Conservation (phyloP, 148 eudicot genomes). For the Fagopyrum esculentum region DNA sequence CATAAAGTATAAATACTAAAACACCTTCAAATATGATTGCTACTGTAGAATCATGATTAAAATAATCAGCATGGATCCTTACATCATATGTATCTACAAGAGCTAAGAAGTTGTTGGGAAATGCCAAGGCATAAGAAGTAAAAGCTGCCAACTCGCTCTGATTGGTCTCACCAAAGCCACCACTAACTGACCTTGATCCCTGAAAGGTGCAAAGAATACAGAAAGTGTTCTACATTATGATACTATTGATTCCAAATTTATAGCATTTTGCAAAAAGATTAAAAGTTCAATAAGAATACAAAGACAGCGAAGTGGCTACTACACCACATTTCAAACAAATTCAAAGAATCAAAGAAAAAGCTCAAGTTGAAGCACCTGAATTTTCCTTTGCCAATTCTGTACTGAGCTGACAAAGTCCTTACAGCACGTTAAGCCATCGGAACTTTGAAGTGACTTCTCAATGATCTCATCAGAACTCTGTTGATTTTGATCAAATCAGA, state of each 20-base stretch:
- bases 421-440: constrained; percentile 66
- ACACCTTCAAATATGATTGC: background rate
- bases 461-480: constrained; percentile 91
- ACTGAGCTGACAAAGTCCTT: constrained; percentile 74
- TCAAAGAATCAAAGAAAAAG: background rate
- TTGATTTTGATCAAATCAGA: constrained; percentile 21
- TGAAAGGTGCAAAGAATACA: constrained; percentile 26
- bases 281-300: background rate
- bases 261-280: background rate
- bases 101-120: constrained; percentile 80
- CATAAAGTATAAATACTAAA: background rate
- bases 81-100: constrained; percentile 99
- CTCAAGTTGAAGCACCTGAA: constrained; percentile 47
- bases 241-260: background rate
- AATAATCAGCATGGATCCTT: constrained; percentile 30
- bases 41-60: background rate
- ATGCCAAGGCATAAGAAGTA: constrained; percentile 87
- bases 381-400: constrained; percentile 78
- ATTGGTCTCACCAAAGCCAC: constrained; percentile 77
- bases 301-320: background rate
- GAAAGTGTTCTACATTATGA: constrained; percentile 9
- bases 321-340: background rate
- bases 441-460: constrained; percentile 69
- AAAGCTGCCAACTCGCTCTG: constrained; percentile 96
- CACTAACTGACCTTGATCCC: constrained; percentile 47